Base-by-base conservation (phyloP, 2,329 filamentous ascomycete species). In the Zymoseptoria pseudotritici region DNA sequence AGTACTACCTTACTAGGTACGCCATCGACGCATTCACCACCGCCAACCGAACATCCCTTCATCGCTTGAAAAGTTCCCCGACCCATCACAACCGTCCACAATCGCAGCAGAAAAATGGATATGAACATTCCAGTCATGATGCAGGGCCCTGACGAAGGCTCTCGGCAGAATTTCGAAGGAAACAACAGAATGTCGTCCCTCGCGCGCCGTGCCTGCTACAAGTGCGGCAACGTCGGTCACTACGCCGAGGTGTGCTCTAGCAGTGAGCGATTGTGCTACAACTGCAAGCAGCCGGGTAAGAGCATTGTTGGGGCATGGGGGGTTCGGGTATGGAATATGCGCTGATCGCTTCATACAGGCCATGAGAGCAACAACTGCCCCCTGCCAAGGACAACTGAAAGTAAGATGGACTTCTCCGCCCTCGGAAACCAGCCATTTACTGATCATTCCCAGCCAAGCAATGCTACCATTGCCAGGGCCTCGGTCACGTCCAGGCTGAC, bases 321-420 rank as follows among this genome's bases (percentile, higher is more conserved):
- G 58, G 57, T 69, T 69, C 66, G 56, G 58, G 53, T 77, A 42
- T 54, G 58, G 56, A 58, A 53, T 77, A 42, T 54, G 58, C 58
- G 57, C 65, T 70, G 65, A 70, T 63, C 63, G 65, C 61, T 64
- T 10, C 51, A 58, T 57, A 67, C 72, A 85, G 89, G 91, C 76
- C 94, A 99, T 79, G 94, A 99, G 82, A 97, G 93, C 67, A 97
- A 96, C 80, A 89, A 89, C 77, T 99, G 94, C 84, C 94, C 94
- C 70, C 87, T 93, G 74, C 94, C 94, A 72, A 89, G 94, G 77
- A 97, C 93, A 63, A 97, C 94, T 66, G 94, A 99, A 80, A 86
- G 84, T 87, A 82, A 78, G 83, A 29, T 20, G 22, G 20, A 53
- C 7, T 22, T 10, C 20, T 20, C 4, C 20, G n/a, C 10, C 31